Evolutionary conservation across 1,139 yeast species (phyloP).

Genomic region (Hemisphaericaspora lyxosophila): DNA sequence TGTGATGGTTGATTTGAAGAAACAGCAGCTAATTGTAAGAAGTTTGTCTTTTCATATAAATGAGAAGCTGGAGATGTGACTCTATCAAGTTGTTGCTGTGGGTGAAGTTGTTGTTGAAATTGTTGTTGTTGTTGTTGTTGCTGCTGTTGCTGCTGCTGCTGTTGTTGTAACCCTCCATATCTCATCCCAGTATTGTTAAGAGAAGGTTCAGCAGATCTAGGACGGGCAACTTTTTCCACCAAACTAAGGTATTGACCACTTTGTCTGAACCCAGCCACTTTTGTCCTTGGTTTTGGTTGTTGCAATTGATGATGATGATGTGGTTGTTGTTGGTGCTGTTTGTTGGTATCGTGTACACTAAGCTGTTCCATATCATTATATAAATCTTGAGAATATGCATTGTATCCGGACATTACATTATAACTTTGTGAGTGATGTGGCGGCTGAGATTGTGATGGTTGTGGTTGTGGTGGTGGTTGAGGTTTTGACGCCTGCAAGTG

Average conservation of each 20-base stretch:
- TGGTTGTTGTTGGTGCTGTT: slow-evolving; percentile 13
- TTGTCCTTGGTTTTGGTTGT: slow-evolving; percentile 40
- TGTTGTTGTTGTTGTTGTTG: slow-evolving; percentile 20
- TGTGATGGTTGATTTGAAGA: slow-evolving; percentile 15
- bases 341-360: slow-evolving; percentile 21
- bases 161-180: slow-evolving; percentile 6
- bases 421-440: slow-evolving; percentile 13
- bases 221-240: slow-evolving; percentile 34
- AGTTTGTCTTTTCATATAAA: slow-evolving; percentile 45
- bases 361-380: slow-evolving; percentile 32
- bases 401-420: slow-evolving; percentile 9
- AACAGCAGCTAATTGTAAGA: slow-evolving; percentile 44
- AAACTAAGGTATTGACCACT: slow-evolving; percentile 26
- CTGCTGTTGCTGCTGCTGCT: slow-evolving; percentile 18
- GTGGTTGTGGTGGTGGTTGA: slow-evolving; percentile 8
- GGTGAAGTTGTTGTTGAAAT: slow-evolving; percentile 17
- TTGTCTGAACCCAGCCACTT: slow-evolving; percentile 17
- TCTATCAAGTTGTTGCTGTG: slow-evolving; percentile 29
- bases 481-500: slow-evolving; percentile 27
- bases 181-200: slow-evolving; percentile 11
- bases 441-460: slow-evolving; percentile 13
- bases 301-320: slow-evolving; percentile 26
- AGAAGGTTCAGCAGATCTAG: slow-evolving; percentile 46
- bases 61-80: slow-evolving; percentile 47
- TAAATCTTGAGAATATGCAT: slow-evolving; percentile 19